These are phyloP conservation scores for Sistotremastrum suecicum DNA, from an alignment of 768 basidiomycete genomes.

Conservation along the genomic window DNA sequence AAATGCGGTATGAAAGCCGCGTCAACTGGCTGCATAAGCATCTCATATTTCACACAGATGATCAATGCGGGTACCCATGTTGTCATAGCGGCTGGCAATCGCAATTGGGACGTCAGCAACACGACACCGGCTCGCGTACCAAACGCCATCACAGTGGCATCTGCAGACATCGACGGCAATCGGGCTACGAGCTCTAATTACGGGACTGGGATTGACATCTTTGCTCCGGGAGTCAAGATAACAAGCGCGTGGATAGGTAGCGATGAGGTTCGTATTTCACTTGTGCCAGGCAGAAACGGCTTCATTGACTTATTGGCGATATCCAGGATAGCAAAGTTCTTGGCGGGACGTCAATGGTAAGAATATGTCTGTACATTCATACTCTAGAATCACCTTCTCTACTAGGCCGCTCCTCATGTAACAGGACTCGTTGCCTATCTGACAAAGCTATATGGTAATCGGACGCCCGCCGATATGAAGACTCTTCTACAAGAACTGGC, in stretches of 20 bases:
- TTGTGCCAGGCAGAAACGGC: too few relatives aligned
- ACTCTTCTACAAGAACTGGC: conserved; percentile 14
- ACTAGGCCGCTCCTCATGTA: conserved; percentile 26
- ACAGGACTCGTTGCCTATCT: conserved; percentile 27
- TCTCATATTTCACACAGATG: too few relatives aligned
- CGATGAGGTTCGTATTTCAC: conserved; percentile 4
- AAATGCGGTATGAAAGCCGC: too few relatives aligned
- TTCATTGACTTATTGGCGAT: neutral
- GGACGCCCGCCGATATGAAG: conserved; percentile 17
- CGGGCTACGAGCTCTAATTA: conserved; percentile 26
- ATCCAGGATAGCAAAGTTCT: conserved; percentile 7
- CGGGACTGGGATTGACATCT: conserved; percentile 28
- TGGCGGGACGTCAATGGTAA: conserved; percentile 11
- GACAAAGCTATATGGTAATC: conserved; percentile 18
- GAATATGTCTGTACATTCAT: neutral
- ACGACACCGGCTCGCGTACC: conserved; percentile 23
- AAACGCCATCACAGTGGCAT: conserved; percentile 25
- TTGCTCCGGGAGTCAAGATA: conserved; percentile 24
- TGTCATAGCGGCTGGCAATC: conserved; percentile 24
- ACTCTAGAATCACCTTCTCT: neutral
- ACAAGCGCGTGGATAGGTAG: conserved; percentile 19
- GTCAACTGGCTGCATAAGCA: too few relatives aligned
- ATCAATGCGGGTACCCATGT: conserved; percentile 19
- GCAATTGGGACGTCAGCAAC: conserved; percentile 16
- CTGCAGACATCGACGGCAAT: conserved; percentile 21